Percentiles rank a stretch among this genome's conserved stretches.
These are phyloP conservation scores for Chlamydomonas asymmetrica DNA, from an alignment of 139 green algal genomes.

Conservation along the genomic window DNA sequence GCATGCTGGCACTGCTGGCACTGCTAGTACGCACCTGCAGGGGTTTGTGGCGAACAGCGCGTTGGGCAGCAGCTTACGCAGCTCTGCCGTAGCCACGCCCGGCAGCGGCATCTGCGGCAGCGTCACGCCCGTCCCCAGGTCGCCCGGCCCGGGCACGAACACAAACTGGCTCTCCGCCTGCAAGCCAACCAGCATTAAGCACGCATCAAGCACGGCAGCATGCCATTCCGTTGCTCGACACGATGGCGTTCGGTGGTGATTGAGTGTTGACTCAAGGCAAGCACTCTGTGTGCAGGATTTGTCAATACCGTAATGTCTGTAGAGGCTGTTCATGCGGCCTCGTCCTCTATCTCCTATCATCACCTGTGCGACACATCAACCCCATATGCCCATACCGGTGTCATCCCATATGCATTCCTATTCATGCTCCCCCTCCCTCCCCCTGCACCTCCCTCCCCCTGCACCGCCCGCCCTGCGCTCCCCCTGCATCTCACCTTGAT, in stretches of 20 bases:
- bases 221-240: background rate
- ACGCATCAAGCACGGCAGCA: background rate
- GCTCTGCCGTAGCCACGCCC: conserved; percentile 45
- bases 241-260: too few relatives aligned
- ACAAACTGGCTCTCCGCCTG: conserved; percentile 71
- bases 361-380: background rate
- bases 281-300: background rate
- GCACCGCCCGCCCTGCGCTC: too few relatives aligned
- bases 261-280: too few relatives aligned
- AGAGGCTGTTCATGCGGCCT: background rate
- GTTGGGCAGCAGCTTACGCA: conserved; percentile 59
- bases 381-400: background rate
- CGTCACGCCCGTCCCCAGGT: conserved; percentile 62
- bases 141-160: conserved; percentile 83
- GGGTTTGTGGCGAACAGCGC: conserved; percentile 82
- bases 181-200: background rate
- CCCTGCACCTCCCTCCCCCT: too few relatives aligned
- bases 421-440: background rate
- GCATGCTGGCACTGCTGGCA: too few relatives aligned
- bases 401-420: background rate
- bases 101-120: conserved; percentile 79
- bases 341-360: background rate
- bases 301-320: background rate
- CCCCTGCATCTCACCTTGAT: conserved; percentile 63
- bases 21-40: conserved; percentile 62